Percentiles rank a stretch among this genome's conserved stretches.
Conservation (phyloP, 2,329 filamentous ascomycete genomes). For the Colletotrichum somersetense region DNA sequence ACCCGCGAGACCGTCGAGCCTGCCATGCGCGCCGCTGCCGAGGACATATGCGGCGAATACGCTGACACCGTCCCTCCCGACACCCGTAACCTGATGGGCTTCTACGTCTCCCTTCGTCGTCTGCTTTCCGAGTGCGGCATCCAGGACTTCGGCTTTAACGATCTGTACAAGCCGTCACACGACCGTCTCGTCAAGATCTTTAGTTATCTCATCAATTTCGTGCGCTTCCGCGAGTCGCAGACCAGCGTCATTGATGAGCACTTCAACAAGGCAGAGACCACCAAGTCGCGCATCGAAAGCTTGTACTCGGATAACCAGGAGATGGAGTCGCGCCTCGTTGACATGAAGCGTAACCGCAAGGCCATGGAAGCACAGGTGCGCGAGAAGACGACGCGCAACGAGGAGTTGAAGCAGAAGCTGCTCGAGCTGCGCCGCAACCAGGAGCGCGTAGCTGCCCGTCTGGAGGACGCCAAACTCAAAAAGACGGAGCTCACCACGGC, state of each 20-base stretch:
- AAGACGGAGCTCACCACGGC: conserved; percentile 80
- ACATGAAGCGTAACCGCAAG: conserved; percentile 83
- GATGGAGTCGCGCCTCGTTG: conserved; percentile 82
- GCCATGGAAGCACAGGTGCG: conserved; percentile 85
- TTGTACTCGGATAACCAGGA: conserved; percentile 89
- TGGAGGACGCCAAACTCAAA: conserved; percentile 86
- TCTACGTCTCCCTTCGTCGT: conserved; percentile 86
- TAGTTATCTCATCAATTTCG: conserved; percentile 98
- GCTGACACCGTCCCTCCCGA: conserved; percentile 88
- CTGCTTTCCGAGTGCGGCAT: conserved; percentile 91
- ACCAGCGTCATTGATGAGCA: conserved; percentile 91
- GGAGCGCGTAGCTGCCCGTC: conserved; percentile 82
- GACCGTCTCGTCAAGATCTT: conserved; percentile 94
- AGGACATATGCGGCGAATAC: conserved; percentile 87
- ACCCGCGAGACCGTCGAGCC: conserved; percentile 95
- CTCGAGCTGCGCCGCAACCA: conserved; percentile 85
- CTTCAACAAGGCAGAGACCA: conserved; percentile 89
- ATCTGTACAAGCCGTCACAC: conserved; percentile 91
- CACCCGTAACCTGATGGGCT: conserved; percentile 94
- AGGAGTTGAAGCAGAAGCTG: conserved; percentile 85
- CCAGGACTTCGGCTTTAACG: conserved; percentile 91
- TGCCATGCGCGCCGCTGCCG: conserved; percentile 91
- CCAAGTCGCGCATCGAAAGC: conserved; percentile 88
- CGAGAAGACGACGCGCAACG: conserved; percentile 87
- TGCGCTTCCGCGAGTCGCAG: conserved; percentile 94